Percentiles rank a stretch among this genome's conserved stretches.
Conservation (phyloP, 1,284 basidiomycete genomes). For the Ganoderma resinaceum region DNA sequence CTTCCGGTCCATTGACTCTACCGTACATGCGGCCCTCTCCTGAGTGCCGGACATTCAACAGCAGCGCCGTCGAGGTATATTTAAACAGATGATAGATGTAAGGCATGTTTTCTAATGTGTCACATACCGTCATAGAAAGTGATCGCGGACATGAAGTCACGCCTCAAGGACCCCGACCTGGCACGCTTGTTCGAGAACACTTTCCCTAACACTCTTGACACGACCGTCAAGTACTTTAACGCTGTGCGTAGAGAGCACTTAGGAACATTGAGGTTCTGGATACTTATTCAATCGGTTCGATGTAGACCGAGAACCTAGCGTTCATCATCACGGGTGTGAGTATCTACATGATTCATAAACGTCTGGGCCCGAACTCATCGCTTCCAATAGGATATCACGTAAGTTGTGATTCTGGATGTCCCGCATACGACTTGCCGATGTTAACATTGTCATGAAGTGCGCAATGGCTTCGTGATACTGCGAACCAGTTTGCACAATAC, state of each 20-base stretch:
- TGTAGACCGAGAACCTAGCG: constrained; percentile 67
- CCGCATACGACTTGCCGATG: background rate
- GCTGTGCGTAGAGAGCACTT: constrained; percentile 44
- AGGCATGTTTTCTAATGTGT: background rate
- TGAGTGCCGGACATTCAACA: constrained; percentile 76
- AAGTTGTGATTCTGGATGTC: constrained; percentile 14
- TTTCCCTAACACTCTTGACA: constrained; percentile 79
- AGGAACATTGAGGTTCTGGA: background rate
- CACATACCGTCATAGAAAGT: constrained; percentile 55
- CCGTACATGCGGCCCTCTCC: constrained; percentile 76
- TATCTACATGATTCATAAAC: constrained; percentile 12
- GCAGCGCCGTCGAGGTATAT: constrained; percentile 70
- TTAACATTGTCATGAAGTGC: constrained; percentile 46
- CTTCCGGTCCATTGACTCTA: constrained; percentile 64
- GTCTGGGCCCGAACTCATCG: background rate
- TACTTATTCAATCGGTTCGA: background rate
- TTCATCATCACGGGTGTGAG: constrained; percentile 79
- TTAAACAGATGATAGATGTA: background rate
- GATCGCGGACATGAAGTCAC: constrained; percentile 70
- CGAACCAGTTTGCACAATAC: constrained; percentile 82
- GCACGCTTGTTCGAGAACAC: constrained; percentile 81
- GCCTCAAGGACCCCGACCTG: constrained; percentile 76
- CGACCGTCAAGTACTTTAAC: constrained; percentile 74
- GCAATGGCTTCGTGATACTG: constrained; percentile 78
- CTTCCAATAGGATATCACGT: constrained; percentile 69